Conservation (phyloP, 345 rosid genomes). For the Heritiera fomes region DNA sequence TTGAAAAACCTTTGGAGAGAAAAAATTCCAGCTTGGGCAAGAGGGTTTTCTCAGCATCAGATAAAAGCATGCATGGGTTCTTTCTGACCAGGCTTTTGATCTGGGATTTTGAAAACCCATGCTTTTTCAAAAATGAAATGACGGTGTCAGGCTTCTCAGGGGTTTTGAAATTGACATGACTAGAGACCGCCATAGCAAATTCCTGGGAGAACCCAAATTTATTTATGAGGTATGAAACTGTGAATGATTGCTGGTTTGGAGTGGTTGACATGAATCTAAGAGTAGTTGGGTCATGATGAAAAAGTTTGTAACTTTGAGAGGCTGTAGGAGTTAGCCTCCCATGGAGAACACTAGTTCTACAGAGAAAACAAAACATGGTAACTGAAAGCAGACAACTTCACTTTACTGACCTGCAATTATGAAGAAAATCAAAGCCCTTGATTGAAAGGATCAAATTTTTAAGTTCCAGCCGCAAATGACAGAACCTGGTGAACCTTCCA, state of each 20-base stretch:
- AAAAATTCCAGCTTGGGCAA: constrained; percentile 32
- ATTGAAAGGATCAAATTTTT: too few relatives aligned
- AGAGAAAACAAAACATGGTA: background rate
- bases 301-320: too few relatives aligned
- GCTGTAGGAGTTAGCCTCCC: too few relatives aligned
- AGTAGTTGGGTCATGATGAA: too few relatives aligned
- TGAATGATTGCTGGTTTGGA: too few relatives aligned
- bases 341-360: background rate
- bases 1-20: constrained; percentile 18
- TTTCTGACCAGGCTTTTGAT: background rate
- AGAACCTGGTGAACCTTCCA: too few relatives aligned
- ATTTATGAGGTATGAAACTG: too few relatives aligned
- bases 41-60: constrained; percentile 8
- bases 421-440: too few relatives aligned
- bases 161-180: background rate
- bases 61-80: background rate
- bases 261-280: too few relatives aligned
- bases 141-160: constrained; percentile 21
- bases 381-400: background rate
- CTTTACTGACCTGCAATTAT: too few relatives aligned
- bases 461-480: too few relatives aligned
- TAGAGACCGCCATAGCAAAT: constrained; percentile 25
- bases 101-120: constrained; percentile 24
- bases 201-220: constrained; percentile 24
- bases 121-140: background rate